Base-by-base conservation (phyloP, 108 stramenopile species). In the Pseudonitzschia pungens region DNA sequence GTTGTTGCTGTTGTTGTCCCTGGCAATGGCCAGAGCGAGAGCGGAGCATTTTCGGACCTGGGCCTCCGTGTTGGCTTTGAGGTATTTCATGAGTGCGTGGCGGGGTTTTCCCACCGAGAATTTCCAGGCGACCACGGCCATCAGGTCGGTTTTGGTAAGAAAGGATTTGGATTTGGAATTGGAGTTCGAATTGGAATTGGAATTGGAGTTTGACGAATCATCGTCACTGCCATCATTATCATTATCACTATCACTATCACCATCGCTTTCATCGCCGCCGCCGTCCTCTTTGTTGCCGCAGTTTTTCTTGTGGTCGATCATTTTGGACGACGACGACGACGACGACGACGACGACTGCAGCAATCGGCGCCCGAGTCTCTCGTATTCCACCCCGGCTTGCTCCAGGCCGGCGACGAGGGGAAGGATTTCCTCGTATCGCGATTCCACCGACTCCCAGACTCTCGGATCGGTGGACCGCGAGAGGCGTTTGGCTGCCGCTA, bases 41-140 rank as follows among this genome's bases (percentile, higher is more conserved):
- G 31, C 21, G 65, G 87, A 76, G 31, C 21, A 62, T 15, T 71
- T 26, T 15, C 52, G 11, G 7, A 93, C 85, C 5, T 36, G 44
- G 12, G 58, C n/a, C 2, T 83, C 76, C 9, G 70, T 64, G 67
- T 93, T 93, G 28, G 85, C 74, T 36, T 71, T 58, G 1, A 90
- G 62, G 21, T 77, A 54, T 59, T 78, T 81, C 57, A 73, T 65
- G 40, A 89, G 65, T 12, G 83, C 82, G 68, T 79, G 76, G 0
- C 92, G 86, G 12, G 84, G 78, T 62, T 93, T 90, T 6, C 92
- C 92, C 52, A 89, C 90, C 51, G 50, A n/a, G 78, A 90, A 89
- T 74, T 93, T 93, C 92, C 92, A 93, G 51, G 75, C 52, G 22
- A 93, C 82, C 6, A 90, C 74, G 16, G 75, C 65, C 53, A 87